These are phyloP conservation scores for Punica granatum DNA, from an alignment of 345 rosid species.

Conservation along the genomic window DNA sequence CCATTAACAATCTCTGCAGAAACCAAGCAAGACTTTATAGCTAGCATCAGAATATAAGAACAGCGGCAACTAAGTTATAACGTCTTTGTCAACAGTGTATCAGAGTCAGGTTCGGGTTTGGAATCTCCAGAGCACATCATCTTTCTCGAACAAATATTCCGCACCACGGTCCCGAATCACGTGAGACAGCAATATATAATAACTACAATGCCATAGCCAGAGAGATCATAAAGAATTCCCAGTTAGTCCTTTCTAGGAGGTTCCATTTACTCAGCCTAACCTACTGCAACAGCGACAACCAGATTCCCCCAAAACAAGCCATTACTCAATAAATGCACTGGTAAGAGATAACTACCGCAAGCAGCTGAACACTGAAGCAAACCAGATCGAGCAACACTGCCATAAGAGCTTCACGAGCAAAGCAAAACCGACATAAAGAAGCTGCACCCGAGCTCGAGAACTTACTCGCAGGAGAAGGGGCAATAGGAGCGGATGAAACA, in stretches of 20 bases:
- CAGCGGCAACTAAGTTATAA: not conserved
- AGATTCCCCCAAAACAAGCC: not conserved
- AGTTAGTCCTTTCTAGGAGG: not conserved
- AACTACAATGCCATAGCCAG: not conserved
- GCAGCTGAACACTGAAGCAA: not conserved
- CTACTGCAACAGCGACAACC: not conserved
- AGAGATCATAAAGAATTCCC: not conserved
- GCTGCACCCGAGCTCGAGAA: not conserved
- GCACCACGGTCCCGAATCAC: not conserved
- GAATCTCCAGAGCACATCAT: not conserved
- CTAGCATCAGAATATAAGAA: conserved; percentile 1
- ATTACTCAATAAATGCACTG: not conserved
- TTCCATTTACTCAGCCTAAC: not conserved
- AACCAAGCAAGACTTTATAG: conserved; percentile 2
- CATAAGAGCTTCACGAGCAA: not conserved
- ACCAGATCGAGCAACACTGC: not conserved
- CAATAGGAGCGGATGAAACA: conserved; percentile 57
- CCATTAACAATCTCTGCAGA: conserved; percentile 78
- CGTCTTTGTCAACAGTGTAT: not conserved
- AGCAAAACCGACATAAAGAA: not conserved
- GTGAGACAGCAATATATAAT: not conserved
- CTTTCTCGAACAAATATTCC: not conserved
- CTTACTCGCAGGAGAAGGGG: conserved; percentile 85
- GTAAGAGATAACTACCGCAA: not conserved
- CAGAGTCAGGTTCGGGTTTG: not conserved